Evolutionary conservation across 441 rosid species (phyloP).

Genomic region (Melastoma candidum): DNA sequence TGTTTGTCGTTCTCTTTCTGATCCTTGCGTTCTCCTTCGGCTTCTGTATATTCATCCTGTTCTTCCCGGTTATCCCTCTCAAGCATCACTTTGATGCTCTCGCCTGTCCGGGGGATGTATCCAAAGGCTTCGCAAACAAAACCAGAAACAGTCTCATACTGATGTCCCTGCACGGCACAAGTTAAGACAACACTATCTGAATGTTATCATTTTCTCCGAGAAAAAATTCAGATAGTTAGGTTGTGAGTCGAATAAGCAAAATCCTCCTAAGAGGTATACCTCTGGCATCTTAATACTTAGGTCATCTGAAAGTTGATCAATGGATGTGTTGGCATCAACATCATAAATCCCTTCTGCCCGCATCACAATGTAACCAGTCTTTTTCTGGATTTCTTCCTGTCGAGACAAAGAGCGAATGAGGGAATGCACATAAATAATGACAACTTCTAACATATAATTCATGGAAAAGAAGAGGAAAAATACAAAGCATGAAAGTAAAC

Average conservation of each 20-base stretch:
- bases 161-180: slow-evolving; percentile 51
- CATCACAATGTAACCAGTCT: slow-evolving; percentile 97
- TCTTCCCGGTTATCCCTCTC: slow-evolving; percentile 81
- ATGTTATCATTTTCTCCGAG: too few relatives aligned
- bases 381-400: slow-evolving; percentile 99
- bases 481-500: too few relatives aligned
- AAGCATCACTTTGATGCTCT: slow-evolving; percentile 67
- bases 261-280: slow-evolving; percentile 25
- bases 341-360: slow-evolving; percentile 91
- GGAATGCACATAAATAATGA: neutral
- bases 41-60: slow-evolving; percentile 40
- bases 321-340: slow-evolving; percentile 96
- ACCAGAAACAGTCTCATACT: slow-evolving; percentile 97
- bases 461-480: too few relatives aligned
- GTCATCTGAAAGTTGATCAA: slow-evolving; percentile 95
- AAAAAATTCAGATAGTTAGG: too few relatives aligned
- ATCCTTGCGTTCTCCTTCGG: slow-evolving; percentile 62
- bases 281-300: slow-evolving; percentile 93
- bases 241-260: neutral
- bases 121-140: slow-evolving; percentile 97
- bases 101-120: slow-evolving; percentile 95
- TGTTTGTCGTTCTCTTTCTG: slow-evolving; percentile 43
- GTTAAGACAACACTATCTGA: too few relatives aligned
- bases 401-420: slow-evolving; percentile 5
- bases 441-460: neutral